Evolutionary conservation across 164 flowering plant species (phyloP).

Genomic region (Taxillus chinensis): DNA sequence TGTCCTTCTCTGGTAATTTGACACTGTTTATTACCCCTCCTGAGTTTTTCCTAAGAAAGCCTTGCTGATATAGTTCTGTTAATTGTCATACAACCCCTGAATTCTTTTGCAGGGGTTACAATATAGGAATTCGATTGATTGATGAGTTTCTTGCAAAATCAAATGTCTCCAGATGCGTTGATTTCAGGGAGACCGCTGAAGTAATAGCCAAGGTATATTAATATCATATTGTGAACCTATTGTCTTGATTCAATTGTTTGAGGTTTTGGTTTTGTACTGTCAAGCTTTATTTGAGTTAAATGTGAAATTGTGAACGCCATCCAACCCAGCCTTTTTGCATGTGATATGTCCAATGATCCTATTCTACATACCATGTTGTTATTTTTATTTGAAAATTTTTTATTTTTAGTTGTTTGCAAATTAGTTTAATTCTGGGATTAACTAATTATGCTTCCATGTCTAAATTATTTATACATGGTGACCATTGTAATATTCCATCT

Average conservation of each 20-base stretch:
- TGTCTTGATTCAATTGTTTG: neutral
- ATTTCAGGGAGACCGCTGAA: constrained; percentile 4
- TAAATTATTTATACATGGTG: too few species aligned
- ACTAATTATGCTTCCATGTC: too few species aligned
- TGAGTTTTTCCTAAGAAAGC: too few species aligned
- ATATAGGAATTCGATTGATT: constrained; percentile 5
- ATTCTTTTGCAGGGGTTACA: constrained; percentile 2
- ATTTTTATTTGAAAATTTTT: too few species aligned
- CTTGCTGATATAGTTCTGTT: neutral
- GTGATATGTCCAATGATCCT: too few species aligned
- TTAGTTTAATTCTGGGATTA: too few species aligned
- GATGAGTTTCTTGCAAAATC: constrained; percentile 6
- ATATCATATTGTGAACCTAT: neutral
- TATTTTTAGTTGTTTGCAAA: too few species aligned
- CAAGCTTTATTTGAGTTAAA: neutral
- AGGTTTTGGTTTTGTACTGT: neutral
- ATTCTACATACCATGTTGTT: too few species aligned
- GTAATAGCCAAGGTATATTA: constrained; percentile 1
- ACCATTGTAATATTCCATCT: too few species aligned
- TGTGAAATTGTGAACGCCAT: neutral
- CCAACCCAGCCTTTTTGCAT: too few species aligned
- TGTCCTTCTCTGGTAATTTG: too few species aligned
- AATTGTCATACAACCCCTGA: neutral
- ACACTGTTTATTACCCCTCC: too few species aligned
- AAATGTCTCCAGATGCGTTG: constrained; percentile 2